A percentile compares a stretch with the other conserved stretches of the same genome.
phyloP scores from a whole-genome alignment of 495 filamentous ascomycete species.

The Aspergillus bertholletiae region DNA sequence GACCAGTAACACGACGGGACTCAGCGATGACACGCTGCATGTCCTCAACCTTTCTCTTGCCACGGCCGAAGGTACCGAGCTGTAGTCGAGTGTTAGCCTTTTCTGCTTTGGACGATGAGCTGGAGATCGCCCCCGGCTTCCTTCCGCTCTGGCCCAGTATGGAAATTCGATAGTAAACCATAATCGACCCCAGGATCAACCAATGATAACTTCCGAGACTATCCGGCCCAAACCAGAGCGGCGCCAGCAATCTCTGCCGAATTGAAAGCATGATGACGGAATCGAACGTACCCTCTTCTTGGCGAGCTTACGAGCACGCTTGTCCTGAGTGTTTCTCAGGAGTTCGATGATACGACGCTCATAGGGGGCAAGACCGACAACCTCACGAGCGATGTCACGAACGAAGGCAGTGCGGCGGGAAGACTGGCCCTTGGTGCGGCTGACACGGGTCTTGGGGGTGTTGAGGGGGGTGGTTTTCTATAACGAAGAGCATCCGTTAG shows the following conservation, averaged over 20 bases:
- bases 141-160: neutral
- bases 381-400: constrained; percentile 91
- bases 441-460: constrained; percentile 80
- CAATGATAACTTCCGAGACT: neutral
- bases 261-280: neutral
- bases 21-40: constrained; percentile 96
- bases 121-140: neutral
- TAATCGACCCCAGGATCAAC: neutral
- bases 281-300: constrained; percentile 84
- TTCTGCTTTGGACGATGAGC: neutral
- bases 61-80: constrained; percentile 96
- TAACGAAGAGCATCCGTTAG: constrained; percentile 21
- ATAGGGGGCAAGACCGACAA: constrained; percentile 86
- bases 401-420: constrained; percentile 94
- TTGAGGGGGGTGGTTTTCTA: constrained; percentile 87
- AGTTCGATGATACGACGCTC: constrained; percentile 98
- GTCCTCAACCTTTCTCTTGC: constrained; percentile 98
- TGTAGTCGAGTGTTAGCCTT: constrained; percentile 28
- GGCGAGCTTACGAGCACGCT: constrained; percentile 96
- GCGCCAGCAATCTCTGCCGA: neutral
- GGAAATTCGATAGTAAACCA: neutral
- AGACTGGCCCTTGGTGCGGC: constrained; percentile 83
- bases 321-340: constrained; percentile 97
- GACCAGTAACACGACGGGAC: constrained; percentile 71
- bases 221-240: neutral